phyloP scores from a whole-genome alignment of 495 filamentous ascomycete species.

The Amorphotheca resinae region DNA sequence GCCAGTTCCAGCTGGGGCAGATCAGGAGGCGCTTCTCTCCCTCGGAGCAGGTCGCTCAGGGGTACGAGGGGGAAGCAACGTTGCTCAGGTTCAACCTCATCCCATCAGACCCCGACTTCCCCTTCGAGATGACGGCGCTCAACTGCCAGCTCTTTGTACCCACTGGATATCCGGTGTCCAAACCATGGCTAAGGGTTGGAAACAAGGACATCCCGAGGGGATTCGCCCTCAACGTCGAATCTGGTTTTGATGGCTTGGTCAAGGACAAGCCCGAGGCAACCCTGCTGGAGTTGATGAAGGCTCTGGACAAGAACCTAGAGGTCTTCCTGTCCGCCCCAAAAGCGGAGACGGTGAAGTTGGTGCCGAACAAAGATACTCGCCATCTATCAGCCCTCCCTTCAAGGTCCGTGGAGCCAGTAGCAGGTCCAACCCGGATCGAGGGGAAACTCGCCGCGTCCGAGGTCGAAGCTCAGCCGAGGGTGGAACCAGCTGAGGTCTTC shows the following conservation, averaged over 20 bases:
- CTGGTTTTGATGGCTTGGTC: constrained; percentile 61
- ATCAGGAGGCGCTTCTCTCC: constrained; percentile 59
- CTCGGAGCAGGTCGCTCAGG: constrained; percentile 32
- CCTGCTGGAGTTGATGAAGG: constrained; percentile 56
- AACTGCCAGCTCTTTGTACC: constrained; percentile 60
- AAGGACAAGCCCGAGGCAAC: constrained; percentile 42
- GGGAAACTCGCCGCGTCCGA: background rate
- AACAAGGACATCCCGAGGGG: constrained; percentile 72
- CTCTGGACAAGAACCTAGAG: constrained; percentile 65
- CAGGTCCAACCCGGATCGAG: background rate
- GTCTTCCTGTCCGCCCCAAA: constrained; percentile 56
- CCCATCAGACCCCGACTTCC: constrained; percentile 47
- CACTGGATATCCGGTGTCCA: constrained; percentile 40
- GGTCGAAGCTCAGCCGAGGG: background rate
- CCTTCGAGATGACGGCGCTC: constrained; percentile 20
- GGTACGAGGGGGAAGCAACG: constrained; percentile 26
- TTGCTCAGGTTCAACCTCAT: constrained; percentile 46
- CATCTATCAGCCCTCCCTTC: constrained; percentile 22
- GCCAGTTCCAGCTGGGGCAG: constrained; percentile 67
- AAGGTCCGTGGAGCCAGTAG: constrained; percentile 8
- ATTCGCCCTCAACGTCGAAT: constrained; percentile 69
- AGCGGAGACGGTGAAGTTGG: constrained; percentile 66
- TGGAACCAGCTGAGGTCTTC: constrained; percentile 29
- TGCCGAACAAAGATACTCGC: constrained; percentile 48
- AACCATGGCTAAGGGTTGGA: constrained; percentile 49